These are phyloP conservation scores for Calcarisporium arbuscula DNA, from an alignment of 2,329 filamentous ascomycete genomes.

Conservation along the genomic window DNA sequence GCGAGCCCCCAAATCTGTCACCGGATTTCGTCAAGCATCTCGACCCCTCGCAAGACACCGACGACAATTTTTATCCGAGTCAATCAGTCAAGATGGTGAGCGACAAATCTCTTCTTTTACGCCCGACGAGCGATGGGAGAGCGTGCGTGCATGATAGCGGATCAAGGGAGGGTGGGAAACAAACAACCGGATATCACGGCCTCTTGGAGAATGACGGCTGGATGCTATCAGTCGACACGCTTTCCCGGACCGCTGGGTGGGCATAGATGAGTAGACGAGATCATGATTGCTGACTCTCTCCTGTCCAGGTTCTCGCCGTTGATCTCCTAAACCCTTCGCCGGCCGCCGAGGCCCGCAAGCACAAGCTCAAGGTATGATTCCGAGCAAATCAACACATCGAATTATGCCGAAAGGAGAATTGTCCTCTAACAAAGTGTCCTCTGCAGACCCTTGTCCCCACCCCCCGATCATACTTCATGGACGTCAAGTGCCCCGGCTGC, in stretches of 20 bases:
- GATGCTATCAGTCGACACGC: constrained; percentile 13
- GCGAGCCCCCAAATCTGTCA: constrained; percentile 49
- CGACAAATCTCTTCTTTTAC: constrained; percentile 19
- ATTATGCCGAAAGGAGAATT: too few relatives aligned
- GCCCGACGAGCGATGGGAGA: constrained; percentile 10
- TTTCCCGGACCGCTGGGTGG: too few relatives aligned
- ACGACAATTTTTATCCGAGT: constrained; percentile 34
- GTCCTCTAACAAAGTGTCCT: constrained; percentile 4
- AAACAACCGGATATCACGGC: constrained; percentile 14
- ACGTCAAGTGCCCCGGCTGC: constrained; percentile 99
- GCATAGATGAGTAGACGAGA: constrained; percentile 1
- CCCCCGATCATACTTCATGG: constrained; percentile 99
- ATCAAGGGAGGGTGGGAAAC: constrained; percentile 13
- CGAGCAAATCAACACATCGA: constrained; percentile 10
- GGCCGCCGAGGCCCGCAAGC: constrained; percentile 97
- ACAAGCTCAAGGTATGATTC: constrained; percentile 95
- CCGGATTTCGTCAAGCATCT: constrained; percentile 48
- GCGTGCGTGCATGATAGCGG: constrained; percentile 13
- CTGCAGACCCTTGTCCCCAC: constrained; percentile 82
- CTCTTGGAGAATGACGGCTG: constrained; percentile 9
- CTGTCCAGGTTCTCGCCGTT: constrained; percentile 91
- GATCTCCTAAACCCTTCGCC: constrained; percentile 99
- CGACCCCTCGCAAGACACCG: constrained; percentile 40
- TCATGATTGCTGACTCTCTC: constrained; percentile 38
- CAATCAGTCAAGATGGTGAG: constrained; percentile 67